Evolutionary conservation across 1,284 basidiomycete species (phyloP).

Genomic region (Afroboletus lepidellus): DNA sequence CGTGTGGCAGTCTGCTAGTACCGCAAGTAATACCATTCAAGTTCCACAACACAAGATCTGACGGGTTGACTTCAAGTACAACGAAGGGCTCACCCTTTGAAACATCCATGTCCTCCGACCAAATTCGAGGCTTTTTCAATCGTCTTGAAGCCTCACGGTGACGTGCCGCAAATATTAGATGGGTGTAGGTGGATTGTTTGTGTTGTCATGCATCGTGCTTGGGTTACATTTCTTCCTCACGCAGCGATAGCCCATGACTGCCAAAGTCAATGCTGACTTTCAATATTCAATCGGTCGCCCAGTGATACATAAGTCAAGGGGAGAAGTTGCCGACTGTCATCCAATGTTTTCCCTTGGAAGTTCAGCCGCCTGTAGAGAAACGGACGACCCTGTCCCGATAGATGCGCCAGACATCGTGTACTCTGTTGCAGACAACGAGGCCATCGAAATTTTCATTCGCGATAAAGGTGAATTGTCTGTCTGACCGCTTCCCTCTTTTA

Average conservation of each 20-base stretch:
- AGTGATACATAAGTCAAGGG: too few species aligned
- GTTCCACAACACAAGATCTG: too few species aligned
- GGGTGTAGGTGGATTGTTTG: too few species aligned
- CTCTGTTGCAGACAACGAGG: slow-evolving; percentile 52
- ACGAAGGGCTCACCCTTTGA: slow-evolving; percentile 86
- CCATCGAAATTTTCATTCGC: slow-evolving; percentile 44
- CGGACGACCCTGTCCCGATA: slow-evolving; percentile 39
- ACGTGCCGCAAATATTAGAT: too few species aligned
- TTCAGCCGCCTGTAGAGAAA: slow-evolving; percentile 37
- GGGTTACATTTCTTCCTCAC: too few species aligned
- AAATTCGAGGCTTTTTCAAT: slow-evolving; percentile 94
- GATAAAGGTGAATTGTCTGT: slow-evolving; percentile 25
- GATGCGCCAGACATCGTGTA: slow-evolving; percentile 51
- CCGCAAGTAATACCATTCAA: too few species aligned
- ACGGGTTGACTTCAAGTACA: slow-evolving; percentile 97
- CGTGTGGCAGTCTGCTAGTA: too few species aligned
- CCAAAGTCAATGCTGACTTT: too few species aligned
- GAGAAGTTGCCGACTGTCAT: slow-evolving; percentile 46
- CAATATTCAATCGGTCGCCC: too few species aligned
- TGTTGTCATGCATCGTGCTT: too few species aligned
- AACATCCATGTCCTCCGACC: slow-evolving; percentile 95
- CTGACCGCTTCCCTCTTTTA: neutral
- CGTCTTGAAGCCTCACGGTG: slow-evolving; percentile 89
- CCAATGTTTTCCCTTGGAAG: slow-evolving; percentile 51
- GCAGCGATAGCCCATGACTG: too few species aligned